These are phyloP conservation scores for Tricholomella constricta DNA, from an alignment of 768 basidiomycete species.

Conservation along the genomic window DNA sequence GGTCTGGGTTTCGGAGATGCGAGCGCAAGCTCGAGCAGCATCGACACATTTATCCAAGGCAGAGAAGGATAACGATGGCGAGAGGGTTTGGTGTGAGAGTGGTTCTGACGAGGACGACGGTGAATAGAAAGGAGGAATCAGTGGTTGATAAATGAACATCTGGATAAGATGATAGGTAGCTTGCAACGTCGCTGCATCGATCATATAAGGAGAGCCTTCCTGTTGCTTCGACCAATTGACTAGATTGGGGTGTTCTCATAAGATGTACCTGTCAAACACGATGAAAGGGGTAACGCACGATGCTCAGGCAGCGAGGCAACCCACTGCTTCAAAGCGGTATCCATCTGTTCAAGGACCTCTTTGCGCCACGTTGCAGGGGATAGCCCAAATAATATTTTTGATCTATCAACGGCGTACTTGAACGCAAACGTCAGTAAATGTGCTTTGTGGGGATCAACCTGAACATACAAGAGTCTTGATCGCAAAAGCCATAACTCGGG, in stretches of 20 bases:
- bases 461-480: conserved; percentile 65
- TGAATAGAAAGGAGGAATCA: conserved; percentile 43
- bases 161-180: conserved; percentile 60
- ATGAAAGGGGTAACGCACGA: conserved; percentile 39
- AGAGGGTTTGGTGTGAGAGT: conserved; percentile 7
- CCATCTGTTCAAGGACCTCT: conserved; percentile 66
- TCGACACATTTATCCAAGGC: conserved; percentile 60
- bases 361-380: conserved; percentile 55
- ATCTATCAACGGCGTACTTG: conserved; percentile 75
- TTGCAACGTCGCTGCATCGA: conserved; percentile 60
- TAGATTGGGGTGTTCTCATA: conserved; percentile 23
- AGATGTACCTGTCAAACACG: neutral
- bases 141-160: conserved; percentile 72
- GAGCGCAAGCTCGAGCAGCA: conserved; percentile 60
- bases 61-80: conserved; percentile 38
- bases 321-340: conserved; percentile 74
- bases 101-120: neutral
- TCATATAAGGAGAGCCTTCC: conserved; percentile 47
- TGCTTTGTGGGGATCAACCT: conserved; percentile 1
- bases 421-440: neutral
- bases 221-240: conserved; percentile 63
- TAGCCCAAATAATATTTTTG: conserved; percentile 54
- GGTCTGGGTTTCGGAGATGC: conserved; percentile 58
- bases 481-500: conserved; percentile 69
- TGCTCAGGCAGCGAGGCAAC: conserved; percentile 67